Conservation (phyloP, 176 grass and related monocot species). For the Olyra latifolia region DNA sequence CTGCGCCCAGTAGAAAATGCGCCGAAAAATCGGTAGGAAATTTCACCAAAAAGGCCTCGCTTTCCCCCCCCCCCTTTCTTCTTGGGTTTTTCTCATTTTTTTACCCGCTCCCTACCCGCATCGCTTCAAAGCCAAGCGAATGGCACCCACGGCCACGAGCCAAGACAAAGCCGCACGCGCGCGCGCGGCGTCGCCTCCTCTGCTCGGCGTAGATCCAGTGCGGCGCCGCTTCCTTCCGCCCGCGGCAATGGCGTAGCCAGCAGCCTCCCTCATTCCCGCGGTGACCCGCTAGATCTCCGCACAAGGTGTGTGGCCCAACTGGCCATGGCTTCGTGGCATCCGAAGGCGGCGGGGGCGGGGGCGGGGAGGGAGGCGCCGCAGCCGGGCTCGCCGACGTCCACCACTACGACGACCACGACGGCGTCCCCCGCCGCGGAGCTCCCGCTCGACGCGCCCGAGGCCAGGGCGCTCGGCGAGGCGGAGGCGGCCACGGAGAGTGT, state of each 20-base stretch:
- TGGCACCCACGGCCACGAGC: not conserved
- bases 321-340: conserved; percentile 41
- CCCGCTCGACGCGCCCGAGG: conserved; percentile 30
- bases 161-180: not conserved
- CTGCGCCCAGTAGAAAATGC: not conserved
- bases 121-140: conserved; percentile 41
- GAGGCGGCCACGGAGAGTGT: conserved; percentile 67
- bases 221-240: not conserved
- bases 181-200: not conserved
- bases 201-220: not conserved
- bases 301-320: not conserved
- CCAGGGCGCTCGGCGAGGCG: not conserved
- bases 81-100: too few relatives aligned
- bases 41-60: not conserved
- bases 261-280: not conserved
- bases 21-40: not conserved
- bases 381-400: conserved; percentile 45
- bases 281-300: conserved; percentile 9
- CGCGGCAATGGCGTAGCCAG: not conserved
- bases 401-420: conserved; percentile 31
- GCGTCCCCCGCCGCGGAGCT: conserved; percentile 14
- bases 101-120: conserved; percentile 12
- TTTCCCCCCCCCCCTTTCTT: not conserved
- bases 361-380: not conserved
- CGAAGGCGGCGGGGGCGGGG: conserved; percentile 31